Base-by-base conservation (phyloP, 257 asterid genomes). In the Solanum piurae region DNA sequence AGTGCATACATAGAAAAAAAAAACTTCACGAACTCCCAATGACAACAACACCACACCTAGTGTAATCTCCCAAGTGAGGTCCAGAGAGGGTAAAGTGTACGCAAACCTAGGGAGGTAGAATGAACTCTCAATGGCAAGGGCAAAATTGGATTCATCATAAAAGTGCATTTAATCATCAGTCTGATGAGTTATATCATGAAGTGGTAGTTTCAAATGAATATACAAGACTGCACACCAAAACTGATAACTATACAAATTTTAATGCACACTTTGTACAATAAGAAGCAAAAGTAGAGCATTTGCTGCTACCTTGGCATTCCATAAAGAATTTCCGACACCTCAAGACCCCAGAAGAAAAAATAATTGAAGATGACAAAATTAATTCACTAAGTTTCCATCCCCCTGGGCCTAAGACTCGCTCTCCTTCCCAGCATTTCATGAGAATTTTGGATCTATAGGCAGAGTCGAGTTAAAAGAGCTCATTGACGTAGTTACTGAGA, bases 181-280 rank as follows among this genome's bases (percentile, higher is more conserved):
- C 64, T 23, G 16, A 44, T 25, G 29, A 14, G 27, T 27, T 42
- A 14, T n/a, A 62, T 62, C 31, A 62, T 62, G 31, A n/a, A n/a
- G 71, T n/a, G 71, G 31, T 27, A 12, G 14, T 46, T 29, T 52
- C 40, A 18, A 82, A 49, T 82, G 69, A 46, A 46, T 80, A 46
- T 49, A 80, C 85, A 86, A 86, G 88, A 86, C 62, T 44, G 83
- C 88, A 86, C 87, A 74, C 77, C 77, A 69, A 86, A 49, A 46
- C 68, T 10, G 69, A 49, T 3, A 25, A 31, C 92, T 93, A 80
- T 90, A 90, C 94, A 92, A 40, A 83, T 40, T 87, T 89, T 71
- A 87, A 83, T 66, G 44, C 89, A 88, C 93, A 89, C 82, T 86
- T 90, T 88, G 85, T 93, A 93, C 94, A 86, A 18, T 83, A 87